Conservation (phyloP, 148 eudicot species). For the Chenopodium berlandieri region DNA sequence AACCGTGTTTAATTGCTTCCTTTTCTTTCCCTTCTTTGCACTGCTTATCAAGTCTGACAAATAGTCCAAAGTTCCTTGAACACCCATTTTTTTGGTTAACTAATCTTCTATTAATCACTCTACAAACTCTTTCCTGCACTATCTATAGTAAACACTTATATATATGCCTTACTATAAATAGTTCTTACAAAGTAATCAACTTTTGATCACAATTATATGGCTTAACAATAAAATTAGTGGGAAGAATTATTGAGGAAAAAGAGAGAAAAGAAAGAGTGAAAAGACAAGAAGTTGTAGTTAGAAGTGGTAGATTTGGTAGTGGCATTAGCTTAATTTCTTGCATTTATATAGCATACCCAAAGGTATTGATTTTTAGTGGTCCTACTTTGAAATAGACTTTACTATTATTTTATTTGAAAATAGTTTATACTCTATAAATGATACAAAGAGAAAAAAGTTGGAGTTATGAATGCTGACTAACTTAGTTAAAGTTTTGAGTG, state of each 20-base stretch:
- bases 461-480: no score
- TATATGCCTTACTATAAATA: neutral
- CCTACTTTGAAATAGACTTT: neutral
- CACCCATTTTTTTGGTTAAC: conserved; percentile 39
- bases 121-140: no score
- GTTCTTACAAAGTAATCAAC: neutral
- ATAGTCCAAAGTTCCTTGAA: conserved; percentile 66
- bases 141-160: no score
- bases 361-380: neutral
- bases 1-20: conserved; percentile 52
- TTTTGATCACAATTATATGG: neutral
- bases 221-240: neutral
- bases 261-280: conserved; percentile 8
- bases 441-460: no score
- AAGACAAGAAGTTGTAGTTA: conserved; percentile 20
- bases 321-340: conserved; percentile 8
- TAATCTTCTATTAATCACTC: neutral
- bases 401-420: no score
- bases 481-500: no score
- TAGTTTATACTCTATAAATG: no score
- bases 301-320: conserved; percentile 29
- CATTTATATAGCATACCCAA: conserved; percentile 17
- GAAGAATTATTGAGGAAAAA: conserved; percentile 19
- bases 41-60: conserved; percentile 49
- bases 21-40: conserved; percentile 41